Conservation (phyloP, 2,329 filamentous ascomycete genomes). For the Endoconidiophora polonica region DNA sequence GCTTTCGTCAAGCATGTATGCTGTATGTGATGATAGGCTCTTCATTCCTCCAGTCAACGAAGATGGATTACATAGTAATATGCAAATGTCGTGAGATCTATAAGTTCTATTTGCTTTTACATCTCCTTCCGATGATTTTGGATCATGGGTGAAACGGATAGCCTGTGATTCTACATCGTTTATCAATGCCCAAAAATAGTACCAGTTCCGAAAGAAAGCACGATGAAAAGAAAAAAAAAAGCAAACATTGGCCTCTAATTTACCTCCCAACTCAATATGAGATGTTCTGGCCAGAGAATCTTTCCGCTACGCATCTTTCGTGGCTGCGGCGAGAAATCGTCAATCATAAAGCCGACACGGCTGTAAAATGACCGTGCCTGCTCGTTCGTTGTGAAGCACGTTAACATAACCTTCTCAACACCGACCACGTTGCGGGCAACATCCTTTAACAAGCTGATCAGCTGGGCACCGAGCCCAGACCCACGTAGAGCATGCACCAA, state of each 20-base stretch:
- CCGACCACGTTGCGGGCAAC: slow-evolving; percentile 36
- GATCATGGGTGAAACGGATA: not conserved
- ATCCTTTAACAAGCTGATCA: slow-evolving; percentile 39
- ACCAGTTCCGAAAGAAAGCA: not conserved
- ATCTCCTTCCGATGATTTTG: not conserved
- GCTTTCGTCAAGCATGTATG: no score
- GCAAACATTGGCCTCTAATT: not conserved
- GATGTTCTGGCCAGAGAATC: slow-evolving; percentile 37
- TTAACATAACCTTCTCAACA: slow-evolving; percentile 55
- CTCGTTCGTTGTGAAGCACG: slow-evolving; percentile 48
- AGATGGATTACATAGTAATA: not conserved
- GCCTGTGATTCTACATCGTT: not conserved
- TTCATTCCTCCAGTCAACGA: no score
- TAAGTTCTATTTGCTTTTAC: not conserved
- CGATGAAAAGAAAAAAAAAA: not conserved
- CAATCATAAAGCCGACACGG: slow-evolving; percentile 38
- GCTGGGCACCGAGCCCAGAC: slow-evolving; percentile 42
- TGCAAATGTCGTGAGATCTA: not conserved
- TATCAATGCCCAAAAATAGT: not conserved
- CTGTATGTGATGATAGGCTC: no score
- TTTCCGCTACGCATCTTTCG: slow-evolving; percentile 37
- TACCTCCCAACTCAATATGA: slow-evolving; percentile 37
- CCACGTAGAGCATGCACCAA: slow-evolving; percentile 39
- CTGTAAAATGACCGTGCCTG: slow-evolving; percentile 43
- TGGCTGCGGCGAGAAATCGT: slow-evolving; percentile 37